Base-by-base conservation (phyloP, 2,329 filamentous ascomycete genomes). In the Amylocarpus encephaloides region DNA sequence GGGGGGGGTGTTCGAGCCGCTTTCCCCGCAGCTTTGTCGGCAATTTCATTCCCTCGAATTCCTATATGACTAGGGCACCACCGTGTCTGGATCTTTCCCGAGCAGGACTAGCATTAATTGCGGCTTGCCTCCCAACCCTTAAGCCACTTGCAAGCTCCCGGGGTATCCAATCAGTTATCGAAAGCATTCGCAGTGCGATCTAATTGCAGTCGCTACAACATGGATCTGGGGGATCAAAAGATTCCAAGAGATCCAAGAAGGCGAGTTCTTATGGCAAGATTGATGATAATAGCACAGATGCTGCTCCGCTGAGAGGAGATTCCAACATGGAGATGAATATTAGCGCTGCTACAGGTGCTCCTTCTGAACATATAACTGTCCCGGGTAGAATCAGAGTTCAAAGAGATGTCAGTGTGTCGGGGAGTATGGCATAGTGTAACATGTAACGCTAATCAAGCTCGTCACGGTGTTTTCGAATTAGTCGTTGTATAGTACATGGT, bases 181-280 rank as follows among this genome's bases (percentile, higher is more conserved):
- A 48, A n/a, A 48, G 46, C 11, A 30, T 48, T 16, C 46, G 46
- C 22, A 48, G 46, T 22, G 36, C 46, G 1, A 16, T 48, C 6
- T 48, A 36, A 7, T 38, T 48, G 9, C 38, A 48, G 6, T 48
- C 46, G 3, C 13, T 48, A 9, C 12, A 13, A 19, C 29, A 30
- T 16, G n/a, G 29, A 6, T 41, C 36, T 33, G 7, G 22, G 5
- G 38, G 38, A 6, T 48, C 46, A 9, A 34, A 33, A 33, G 10
- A 33, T 3, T 42, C 22, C 2, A 48, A 33, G 38, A 16, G 11
- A 7, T 32, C 38, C 5, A 48, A 19, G 6, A 43, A 32, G 10
- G 33, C 13, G n/a, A 47, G 32, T 5, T 16, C 18, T 13, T 48
- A 48, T 19, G 26, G 30, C 12, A 48, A 42, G 30, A 15, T 48